Percentiles rank a stretch among this genome's conserved stretches.
Evolutionary conservation across 2,329 filamentous ascomycete species (phyloP).

Genomic region (Fusarium sp.): DNA sequence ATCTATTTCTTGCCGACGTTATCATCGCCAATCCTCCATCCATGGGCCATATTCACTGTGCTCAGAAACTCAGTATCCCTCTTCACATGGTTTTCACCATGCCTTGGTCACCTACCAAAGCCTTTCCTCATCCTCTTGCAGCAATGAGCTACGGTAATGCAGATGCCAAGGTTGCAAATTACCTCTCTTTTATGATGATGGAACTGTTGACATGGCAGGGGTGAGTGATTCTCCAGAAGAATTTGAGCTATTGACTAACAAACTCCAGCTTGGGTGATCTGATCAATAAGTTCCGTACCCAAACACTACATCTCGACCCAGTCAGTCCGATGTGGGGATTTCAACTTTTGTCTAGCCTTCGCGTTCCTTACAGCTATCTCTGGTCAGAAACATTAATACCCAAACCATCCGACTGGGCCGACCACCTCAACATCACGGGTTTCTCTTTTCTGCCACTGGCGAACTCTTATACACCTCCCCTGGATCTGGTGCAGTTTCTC

Average conservation of each 20-base stretch:
- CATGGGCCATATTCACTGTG: conserved; percentile 66
- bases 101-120: conserved; percentile 76
- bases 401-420: conserved; percentile 73
- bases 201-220: conserved; percentile 83
- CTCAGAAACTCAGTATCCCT: conserved; percentile 63
- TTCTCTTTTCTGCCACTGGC: conserved; percentile 72
- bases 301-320: conserved; percentile 72
- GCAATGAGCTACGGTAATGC: conserved; percentile 51
- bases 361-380: conserved; percentile 77
- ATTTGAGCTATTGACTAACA: neutral
- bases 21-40: conserved; percentile 69
- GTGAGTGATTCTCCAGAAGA: conserved; percentile 34
- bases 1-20: conserved; percentile 65
- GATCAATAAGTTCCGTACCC: conserved; percentile 76
- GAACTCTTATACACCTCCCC: conserved; percentile 65
- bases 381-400: conserved; percentile 77
- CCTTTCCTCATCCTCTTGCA: conserved; percentile 54
- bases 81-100: conserved; percentile 71
- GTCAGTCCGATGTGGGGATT: conserved; percentile 76
- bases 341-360: conserved; percentile 71
- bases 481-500: conserved; percentile 68
- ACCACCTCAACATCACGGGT: conserved; percentile 70
- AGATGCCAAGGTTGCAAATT: conserved; percentile 45
- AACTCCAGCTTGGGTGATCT: conserved; percentile 70
- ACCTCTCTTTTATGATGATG: conserved; percentile 61